These are phyloP conservation scores for Cryphonectria nitschkei DNA, from an alignment of 2,329 filamentous ascomycete genomes.

Conservation along the genomic window DNA sequence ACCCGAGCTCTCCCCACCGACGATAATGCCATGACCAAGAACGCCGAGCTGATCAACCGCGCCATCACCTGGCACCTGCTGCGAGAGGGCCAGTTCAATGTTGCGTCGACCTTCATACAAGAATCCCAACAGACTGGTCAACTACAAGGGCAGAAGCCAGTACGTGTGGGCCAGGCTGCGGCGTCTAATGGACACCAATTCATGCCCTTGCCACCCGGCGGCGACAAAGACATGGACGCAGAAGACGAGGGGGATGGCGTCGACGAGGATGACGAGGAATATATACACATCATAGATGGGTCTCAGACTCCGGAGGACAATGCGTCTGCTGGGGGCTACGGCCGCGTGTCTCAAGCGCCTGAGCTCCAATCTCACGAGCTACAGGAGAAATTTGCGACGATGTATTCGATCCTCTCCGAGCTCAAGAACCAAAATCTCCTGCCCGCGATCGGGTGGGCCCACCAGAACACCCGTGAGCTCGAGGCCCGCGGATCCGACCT, in stretches of 20 bases:
- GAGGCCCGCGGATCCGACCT: slow-evolving; percentile 87
- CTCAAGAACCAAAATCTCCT: slow-evolving; percentile 74
- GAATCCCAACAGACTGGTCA: slow-evolving; percentile 57
- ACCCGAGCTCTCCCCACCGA: slow-evolving; percentile 72
- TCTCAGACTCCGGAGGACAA: slow-evolving; percentile 8
- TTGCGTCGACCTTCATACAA: slow-evolving; percentile 81
- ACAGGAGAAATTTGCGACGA: slow-evolving; percentile 80
- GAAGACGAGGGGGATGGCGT: slow-evolving; percentile 17
- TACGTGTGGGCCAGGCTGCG: neutral
- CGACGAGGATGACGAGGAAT: slow-evolving; percentile 15
- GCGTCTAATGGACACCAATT: slow-evolving; percentile 11
- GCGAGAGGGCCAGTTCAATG: slow-evolving; percentile 89
- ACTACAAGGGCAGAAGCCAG: slow-evolving; percentile 19
- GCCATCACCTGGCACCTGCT: slow-evolving; percentile 97
- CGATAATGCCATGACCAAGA: slow-evolving; percentile 76
- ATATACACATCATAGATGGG: slow-evolving; percentile 15
- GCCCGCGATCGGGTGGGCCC: slow-evolving; percentile 88
- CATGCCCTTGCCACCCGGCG: slow-evolving; percentile 9
- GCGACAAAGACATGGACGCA: slow-evolving; percentile 27
- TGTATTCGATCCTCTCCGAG: slow-evolving; percentile 87
- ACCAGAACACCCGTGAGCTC: slow-evolving; percentile 68
- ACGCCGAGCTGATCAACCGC: slow-evolving; percentile 81
- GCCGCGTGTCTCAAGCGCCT: slow-evolving; percentile 47
- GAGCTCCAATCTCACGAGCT: slow-evolving; percentile 68
- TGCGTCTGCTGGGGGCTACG: slow-evolving; percentile 30